Base-by-base conservation (phyloP, 192 early-diverging fungal species). In the Coemansia sp. region DNA sequence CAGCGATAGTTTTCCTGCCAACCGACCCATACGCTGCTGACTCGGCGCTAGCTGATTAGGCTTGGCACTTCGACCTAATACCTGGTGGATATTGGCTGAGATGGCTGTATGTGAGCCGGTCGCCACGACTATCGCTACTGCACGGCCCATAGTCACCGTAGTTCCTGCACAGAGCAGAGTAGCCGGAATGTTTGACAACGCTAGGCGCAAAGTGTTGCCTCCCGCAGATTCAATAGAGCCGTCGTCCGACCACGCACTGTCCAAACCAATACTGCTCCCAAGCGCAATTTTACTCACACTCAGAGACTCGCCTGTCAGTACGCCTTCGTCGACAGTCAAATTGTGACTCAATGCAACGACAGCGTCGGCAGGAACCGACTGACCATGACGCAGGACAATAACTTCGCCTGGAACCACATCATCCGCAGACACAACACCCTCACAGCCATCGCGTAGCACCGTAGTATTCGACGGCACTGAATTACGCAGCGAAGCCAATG, bases 301-400 rank as follows among this genome's bases (percentile, higher is more conserved):
- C 18, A 89, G 76, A 2, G 88, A 90, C 79, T 98, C 96, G 57
- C 97, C 97, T 0, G 97, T 97, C 15, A 98, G 85, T 78, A 93
- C 88, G 51, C 93, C 92, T 84, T 98, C 97, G 80, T 98, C 95
- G 4, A 94, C 87, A 12, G 86, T 85, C 27, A 92, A 91, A 2
- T 65, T 73, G 38, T 77, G 65, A 20, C 95, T 94, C 31, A 72
- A 85, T 18, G 90, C 85, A 13, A 98, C 88, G 1, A 88, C 74
- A n/a, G 95, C 96, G 70, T 98, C 97, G 0, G 93, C 89, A 5
- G 97, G 95, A 24, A 98, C 88, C 34, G 93, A 88, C 80, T 97
- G 94, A 20, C 95, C 95, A 11, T 94, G 94, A 2, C 94, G 76
- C 60, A 97, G 76, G 68, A 91, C 91, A 66, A 97, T 73, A 5